These are phyloP conservation scores for Calocera cornea DNA, from an alignment of 768 basidiomycete species.

Conservation along the genomic window DNA sequence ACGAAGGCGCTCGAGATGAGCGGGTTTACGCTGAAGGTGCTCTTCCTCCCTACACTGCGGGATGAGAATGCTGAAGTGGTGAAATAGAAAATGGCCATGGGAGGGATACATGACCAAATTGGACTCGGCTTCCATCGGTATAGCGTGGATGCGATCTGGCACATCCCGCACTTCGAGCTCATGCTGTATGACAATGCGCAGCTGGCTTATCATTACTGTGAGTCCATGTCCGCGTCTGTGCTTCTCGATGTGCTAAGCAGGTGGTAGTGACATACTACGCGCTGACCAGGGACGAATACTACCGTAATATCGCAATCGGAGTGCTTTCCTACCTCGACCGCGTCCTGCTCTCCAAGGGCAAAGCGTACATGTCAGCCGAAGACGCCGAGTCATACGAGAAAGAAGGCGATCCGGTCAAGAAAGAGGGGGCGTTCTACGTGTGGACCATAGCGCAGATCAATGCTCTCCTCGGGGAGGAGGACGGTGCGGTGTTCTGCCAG, in stretches of 20 bases:
- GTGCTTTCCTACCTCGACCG: constrained; percentile 26
- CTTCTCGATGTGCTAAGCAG: background rate
- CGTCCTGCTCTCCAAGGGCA: constrained; percentile 23
- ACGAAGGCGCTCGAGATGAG: background rate
- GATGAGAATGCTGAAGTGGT: constrained; percentile 7
- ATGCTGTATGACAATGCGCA: constrained; percentile 33
- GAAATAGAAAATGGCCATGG: constrained; percentile 18
- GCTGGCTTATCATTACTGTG: constrained; percentile 15
- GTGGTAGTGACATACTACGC: constrained; percentile 5
- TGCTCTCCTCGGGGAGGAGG: constrained; percentile 17
- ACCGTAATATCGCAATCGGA: constrained; percentile 22
- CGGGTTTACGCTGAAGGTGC: constrained; percentile 16
- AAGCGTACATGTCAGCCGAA: constrained; percentile 27
- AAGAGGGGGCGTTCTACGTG: constrained; percentile 27
- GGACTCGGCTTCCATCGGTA: constrained; percentile 31
- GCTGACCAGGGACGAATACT: constrained; percentile 16
- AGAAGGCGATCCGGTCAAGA: constrained; percentile 20
- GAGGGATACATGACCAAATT: constrained; percentile 31
- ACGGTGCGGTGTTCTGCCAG: constrained; percentile 21
- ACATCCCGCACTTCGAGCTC: constrained; percentile 33
- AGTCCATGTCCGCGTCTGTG: too few species aligned
- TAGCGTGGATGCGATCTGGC: constrained; percentile 31
- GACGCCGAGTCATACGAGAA: constrained; percentile 30
- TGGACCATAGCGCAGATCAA: constrained; percentile 27
- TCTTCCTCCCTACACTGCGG: constrained; percentile 18